Evolutionary conservation across 2,329 filamentous ascomycete genomes (phyloP).

Genomic region (Pseudogymnoascus sp.): DNA sequence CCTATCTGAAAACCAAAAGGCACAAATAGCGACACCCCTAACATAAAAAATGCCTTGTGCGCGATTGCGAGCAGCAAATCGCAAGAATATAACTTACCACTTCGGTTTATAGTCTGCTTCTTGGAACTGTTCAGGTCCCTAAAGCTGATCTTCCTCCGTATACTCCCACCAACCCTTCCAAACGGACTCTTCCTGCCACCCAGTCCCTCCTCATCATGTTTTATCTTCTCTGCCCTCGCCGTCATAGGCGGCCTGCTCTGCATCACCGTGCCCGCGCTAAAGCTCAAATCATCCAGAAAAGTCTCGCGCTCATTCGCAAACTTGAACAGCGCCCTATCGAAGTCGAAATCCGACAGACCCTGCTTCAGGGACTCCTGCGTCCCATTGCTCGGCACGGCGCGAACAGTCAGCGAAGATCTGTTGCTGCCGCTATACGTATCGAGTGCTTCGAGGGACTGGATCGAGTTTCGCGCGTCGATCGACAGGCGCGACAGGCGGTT

Average conservation of each 20-base stretch:
- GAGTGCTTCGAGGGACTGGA: slow-evolving; percentile 47
- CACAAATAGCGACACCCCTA: not conserved
- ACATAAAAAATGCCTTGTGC: not conserved
- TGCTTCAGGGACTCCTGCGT: slow-evolving; percentile 12
- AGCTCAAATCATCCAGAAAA: slow-evolving; percentile 85
- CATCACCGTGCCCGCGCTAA: slow-evolving; percentile 69
- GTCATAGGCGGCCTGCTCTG: slow-evolving; percentile 63
- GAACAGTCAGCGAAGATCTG: slow-evolving; percentile 57
- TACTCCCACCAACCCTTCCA: slow-evolving; percentile 61
- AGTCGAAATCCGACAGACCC: slow-evolving; percentile 65
- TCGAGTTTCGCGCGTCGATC: slow-evolving; percentile 42
- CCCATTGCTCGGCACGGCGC: slow-evolving; percentile 31
- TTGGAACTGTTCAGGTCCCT: slow-evolving; percentile 93
- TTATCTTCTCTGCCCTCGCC: slow-evolving; percentile 73
- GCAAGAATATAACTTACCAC: slow-evolving; percentile 46
- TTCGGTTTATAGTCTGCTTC: slow-evolving; percentile 68
- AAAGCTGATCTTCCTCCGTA: slow-evolving; percentile 86
- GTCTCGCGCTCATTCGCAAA: slow-evolving; percentile 92
- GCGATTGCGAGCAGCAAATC: not conserved
- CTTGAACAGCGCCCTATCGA: slow-evolving; percentile 85
- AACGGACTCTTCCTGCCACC: slow-evolving; percentile 36
- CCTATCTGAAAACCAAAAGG: not conserved
- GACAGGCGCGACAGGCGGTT: slow-evolving; percentile 49
- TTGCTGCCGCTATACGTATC: slow-evolving; percentile 49
- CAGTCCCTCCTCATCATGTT: slow-evolving; percentile 55